Evolutionary conservation across 75 land plant genomes (phyloP).

Genomic region (Ceratopteris richardii): DNA sequence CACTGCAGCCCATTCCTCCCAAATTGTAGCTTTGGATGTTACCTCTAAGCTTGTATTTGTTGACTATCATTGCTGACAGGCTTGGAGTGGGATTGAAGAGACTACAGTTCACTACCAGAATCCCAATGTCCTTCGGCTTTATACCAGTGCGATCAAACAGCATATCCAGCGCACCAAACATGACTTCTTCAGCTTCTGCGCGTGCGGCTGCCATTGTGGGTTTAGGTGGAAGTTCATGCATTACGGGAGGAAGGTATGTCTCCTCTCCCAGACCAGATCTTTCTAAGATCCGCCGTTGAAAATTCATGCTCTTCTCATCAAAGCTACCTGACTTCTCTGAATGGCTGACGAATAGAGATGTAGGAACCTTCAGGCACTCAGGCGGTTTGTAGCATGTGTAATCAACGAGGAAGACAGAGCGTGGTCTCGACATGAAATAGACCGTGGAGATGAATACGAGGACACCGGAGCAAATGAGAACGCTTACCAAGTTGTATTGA

Average conservation of each 20-base stretch:
- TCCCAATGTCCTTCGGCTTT: slow-evolving; percentile 5
- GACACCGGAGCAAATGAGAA: too few relatives aligned
- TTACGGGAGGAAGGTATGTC: slow-evolving; percentile 8
- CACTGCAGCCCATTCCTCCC: slow-evolving; percentile 14
- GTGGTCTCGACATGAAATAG: slow-evolving; percentile 28
- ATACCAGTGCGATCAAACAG: slow-evolving; percentile 7
- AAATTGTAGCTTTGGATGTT: slow-evolving; percentile 2
- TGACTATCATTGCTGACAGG: slow-evolving; percentile 9
- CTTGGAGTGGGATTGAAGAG: slow-evolving; percentile 5
- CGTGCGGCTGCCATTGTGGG: slow-evolving; percentile 10
- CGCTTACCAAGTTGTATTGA: slow-evolving; percentile 28
- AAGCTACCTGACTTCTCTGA: too few relatives aligned
- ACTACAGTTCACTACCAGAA: slow-evolving; percentile 11
- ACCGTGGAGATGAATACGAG: slow-evolving; percentile 17
- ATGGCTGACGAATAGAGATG: slow-evolving; percentile 33
- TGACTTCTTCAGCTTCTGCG: slow-evolving; percentile 8
- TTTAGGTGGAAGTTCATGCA: neutral
- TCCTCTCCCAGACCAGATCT: slow-evolving; percentile 30
- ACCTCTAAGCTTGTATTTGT: slow-evolving; percentile 4
- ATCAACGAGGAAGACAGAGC: slow-evolving; percentile 23
- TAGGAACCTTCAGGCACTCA: slow-evolving; percentile 21
- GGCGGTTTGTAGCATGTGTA: slow-evolving; percentile 23
- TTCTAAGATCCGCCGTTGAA: slow-evolving; percentile 26
- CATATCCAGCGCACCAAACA: slow-evolving; percentile 13
- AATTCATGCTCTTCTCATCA: slow-evolving; percentile 12